These are phyloP conservation scores for Moesziomyces sp. DNA, from an alignment of 1,284 basidiomycete genomes.

Conservation along the genomic window DNA sequence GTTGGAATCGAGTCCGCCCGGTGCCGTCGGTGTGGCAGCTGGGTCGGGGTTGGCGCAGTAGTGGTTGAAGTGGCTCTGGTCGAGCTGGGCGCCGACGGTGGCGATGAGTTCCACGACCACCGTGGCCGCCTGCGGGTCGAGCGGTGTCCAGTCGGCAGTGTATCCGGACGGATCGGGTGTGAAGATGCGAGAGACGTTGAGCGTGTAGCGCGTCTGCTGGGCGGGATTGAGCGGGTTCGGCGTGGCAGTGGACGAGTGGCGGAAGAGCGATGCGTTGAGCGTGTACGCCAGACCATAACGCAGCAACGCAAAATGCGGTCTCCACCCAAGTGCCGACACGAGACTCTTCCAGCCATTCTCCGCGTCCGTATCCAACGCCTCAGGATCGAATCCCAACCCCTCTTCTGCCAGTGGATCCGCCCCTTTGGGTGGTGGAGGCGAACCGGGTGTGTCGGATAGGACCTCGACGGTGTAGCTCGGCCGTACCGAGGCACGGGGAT, in stretches of 20 bases:
- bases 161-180: slow-evolving; percentile 33
- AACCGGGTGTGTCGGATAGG: slow-evolving; percentile 10
- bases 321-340: slow-evolving; percentile 42
- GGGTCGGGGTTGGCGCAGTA: slow-evolving; percentile 11
- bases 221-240: slow-evolving; percentile 22
- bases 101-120: slow-evolving; percentile 34
- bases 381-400: slow-evolving; percentile 18
- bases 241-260: slow-evolving; percentile 5
- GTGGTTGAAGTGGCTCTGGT: slow-evolving; percentile 34
- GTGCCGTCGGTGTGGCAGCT: not conserved
- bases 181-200: slow-evolving; percentile 46
- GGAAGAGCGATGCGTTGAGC: slow-evolving; percentile 17
- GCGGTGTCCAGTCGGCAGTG: slow-evolving; percentile 33
- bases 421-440: not conserved
- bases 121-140: slow-evolving; percentile 36
- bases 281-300: slow-evolving; percentile 29
- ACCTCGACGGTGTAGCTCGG: slow-evolving; percentile 34
- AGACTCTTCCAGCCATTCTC: slow-evolving; percentile 40
- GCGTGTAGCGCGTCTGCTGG: slow-evolving; percentile 18
- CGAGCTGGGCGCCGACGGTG: slow-evolving; percentile 27
- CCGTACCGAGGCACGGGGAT: slow-evolving; percentile 33
- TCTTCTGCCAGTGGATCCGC: slow-evolving; percentile 2
- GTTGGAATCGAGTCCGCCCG: slow-evolving; percentile 15
- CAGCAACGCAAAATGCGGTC: slow-evolving; percentile 26
- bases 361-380: slow-evolving; percentile 22